Evolutionary conservation across 139 green algal species (phyloP), one percentile per base, ranked within the genome.

Genomic region (Chlorella ohadii): DNA sequence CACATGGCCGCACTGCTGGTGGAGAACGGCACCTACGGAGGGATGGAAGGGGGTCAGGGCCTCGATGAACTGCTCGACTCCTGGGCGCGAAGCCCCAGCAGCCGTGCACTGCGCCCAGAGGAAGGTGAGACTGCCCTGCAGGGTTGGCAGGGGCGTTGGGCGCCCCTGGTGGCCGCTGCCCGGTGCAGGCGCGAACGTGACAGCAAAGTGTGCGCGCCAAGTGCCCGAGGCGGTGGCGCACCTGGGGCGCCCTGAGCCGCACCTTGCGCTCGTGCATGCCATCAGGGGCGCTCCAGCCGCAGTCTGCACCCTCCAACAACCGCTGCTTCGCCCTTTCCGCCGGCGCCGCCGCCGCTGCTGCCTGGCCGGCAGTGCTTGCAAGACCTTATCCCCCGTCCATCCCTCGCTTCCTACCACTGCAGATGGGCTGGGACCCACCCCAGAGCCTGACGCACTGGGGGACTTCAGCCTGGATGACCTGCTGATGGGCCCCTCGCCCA

Each of bases 401-500:
- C 36, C 16, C 12, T 33, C 57, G 68, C 34, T n/a, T 55, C 22
- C 22, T 56, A 55, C 47, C 68, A n/a, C 31, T 41, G 68, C 68
- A 75, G 68, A 75, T 75, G 68, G 68, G 51, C 51, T 59, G 51
- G 51, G 51, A 22, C 51, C 51, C 51, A 59, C 51, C 51, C 51
- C 51, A 3, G 51, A 59, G 51, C 51, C 51, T 13, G 51, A 59
- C 15, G 15, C 51, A 13, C 51, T 59, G 51, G 51, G 51, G 2
- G 51, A 59, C 51, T 59, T 59, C 51, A 59, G 51, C 51, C 51
- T 59, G 51, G 51, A 59, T 22, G 51, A 59, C 7, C 25, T 75
- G 34, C 36, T 75, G 17, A 38, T 75, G 68, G 68, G 36, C 16
- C 68, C 68, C 22, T 75, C 68, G 16, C 59, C 59, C 59, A 33